Percentiles rank a stretch among this genome's conserved stretches.
Conservation (phyloP, 257 asterid genomes). For the Apocynum venetum region DNA sequence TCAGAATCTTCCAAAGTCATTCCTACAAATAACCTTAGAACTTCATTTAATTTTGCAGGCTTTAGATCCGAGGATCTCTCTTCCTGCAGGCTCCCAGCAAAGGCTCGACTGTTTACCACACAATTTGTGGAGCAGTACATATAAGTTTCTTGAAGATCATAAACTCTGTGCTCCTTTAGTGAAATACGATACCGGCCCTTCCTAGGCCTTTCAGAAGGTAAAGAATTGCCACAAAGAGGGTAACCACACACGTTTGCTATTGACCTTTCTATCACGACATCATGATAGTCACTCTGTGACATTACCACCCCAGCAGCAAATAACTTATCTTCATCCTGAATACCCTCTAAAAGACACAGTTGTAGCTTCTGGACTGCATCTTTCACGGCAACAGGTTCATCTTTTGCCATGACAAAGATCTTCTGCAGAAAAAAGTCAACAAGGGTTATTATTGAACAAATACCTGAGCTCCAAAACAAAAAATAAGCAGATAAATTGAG, state of each 20-base stretch:
- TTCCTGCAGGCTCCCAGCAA: constrained; percentile 55
- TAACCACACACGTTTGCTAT: constrained; percentile 70
- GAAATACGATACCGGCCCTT: constrained; percentile 85
- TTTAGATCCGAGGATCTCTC: constrained; percentile 59
- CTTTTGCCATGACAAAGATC: constrained; percentile 38
- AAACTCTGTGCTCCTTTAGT: constrained; percentile 82
- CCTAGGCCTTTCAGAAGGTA: constrained; percentile 60
- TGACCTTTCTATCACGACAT: constrained; percentile 83
- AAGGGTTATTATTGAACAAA: neutral
- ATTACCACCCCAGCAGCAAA: constrained; percentile 64
- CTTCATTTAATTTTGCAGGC: constrained; percentile 47
- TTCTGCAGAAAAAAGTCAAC: neutral
- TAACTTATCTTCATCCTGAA: constrained; percentile 52
- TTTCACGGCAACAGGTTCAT: constrained; percentile 38
- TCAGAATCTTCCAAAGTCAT: constrained; percentile 33
- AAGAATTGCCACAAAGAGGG: constrained; percentile 61
- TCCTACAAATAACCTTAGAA: constrained; percentile 51
- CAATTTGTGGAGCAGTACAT: constrained; percentile 78
- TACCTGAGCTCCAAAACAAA: neutral
- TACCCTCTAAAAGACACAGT: constrained; percentile 73
- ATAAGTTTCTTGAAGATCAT: constrained; percentile 85
- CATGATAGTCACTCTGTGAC: constrained; percentile 62
- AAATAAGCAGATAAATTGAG: neutral
- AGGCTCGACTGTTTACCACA: constrained; percentile 66
- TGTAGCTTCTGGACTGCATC: constrained; percentile 85